Evolutionary conservation across 78 protist genomes (phyloP).

Genomic region (Thecamonas trahens): DNA sequence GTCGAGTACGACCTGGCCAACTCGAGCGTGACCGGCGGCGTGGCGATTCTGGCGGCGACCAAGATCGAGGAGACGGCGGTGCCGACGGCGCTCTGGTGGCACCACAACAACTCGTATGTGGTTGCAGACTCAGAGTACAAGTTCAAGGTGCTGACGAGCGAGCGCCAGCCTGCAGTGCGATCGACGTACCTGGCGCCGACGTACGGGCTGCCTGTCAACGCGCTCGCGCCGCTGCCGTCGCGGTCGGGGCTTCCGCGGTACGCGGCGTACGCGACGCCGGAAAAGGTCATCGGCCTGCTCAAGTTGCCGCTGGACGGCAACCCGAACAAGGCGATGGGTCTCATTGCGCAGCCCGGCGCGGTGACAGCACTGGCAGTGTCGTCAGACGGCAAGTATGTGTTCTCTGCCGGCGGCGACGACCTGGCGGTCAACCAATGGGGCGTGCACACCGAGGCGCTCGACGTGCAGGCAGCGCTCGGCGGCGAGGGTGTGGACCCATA

Average conservation of each 20-base stretch:
- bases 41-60: not conserved
- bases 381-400: conserved; percentile 31
- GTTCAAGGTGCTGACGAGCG: conserved; percentile 6
- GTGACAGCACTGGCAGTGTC: not conserved
- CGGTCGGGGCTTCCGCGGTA: not conserved
- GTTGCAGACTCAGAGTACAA: conserved; percentile 36
- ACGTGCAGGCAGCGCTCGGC: not conserved
- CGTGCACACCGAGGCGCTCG: too few species aligned
- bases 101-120: not conserved
- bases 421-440: not conserved
- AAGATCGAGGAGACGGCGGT: conserved; percentile 38
- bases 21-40: conserved; percentile 18
- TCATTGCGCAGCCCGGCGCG: conserved; percentile 52
- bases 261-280: conserved; percentile 26
- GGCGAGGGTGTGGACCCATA: conserved; percentile 21
- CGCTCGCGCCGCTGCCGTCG: conserved; percentile 12
- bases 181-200: conserved; percentile 38
- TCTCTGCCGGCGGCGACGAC: conserved; percentile 40
- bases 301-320: conserved; percentile 58
- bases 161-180: not conserved
- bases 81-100: conserved; percentile 46
- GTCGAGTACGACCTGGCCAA: conserved; percentile 50
- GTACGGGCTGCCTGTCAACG: conserved; percentile 32
- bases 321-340: conserved; percentile 49
- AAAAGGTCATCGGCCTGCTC: conserved; percentile 40